phyloP scores from a whole-genome alignment of 352 stramenopile genomes.

The Peronospora farinosa region DNA sequence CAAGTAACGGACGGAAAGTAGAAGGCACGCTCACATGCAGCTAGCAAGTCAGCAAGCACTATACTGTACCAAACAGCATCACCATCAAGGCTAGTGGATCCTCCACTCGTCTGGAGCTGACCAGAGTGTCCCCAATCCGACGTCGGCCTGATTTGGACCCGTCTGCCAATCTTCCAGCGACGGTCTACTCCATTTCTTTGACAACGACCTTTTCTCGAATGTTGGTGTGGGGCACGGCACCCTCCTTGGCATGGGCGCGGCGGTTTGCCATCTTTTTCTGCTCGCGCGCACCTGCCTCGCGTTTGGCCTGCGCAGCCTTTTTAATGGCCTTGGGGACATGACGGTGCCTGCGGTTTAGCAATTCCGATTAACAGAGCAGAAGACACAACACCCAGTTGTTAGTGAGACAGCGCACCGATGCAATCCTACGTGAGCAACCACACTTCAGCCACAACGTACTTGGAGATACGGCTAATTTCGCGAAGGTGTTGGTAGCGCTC shows the following conservation, averaged over 20 bases:
- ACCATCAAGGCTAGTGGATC: constrained; percentile 4
- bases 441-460: constrained; percentile 38
- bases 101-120: background rate
- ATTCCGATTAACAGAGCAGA: constrained; percentile 17
- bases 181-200: constrained; percentile 70
- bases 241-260: constrained; percentile 68
- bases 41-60: constrained; percentile 6
- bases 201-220: constrained; percentile 72
- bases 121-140: background rate
- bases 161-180: constrained; percentile 11
- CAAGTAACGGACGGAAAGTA: constrained; percentile 11
- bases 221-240: constrained; percentile 67
- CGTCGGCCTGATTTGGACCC: constrained; percentile 2
- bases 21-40: constrained; percentile 8
- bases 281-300: constrained; percentile 70
- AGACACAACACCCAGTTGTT: constrained; percentile 13
- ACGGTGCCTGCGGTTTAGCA: constrained; percentile 59
- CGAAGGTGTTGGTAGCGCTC: constrained; percentile 91
- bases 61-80: background rate
- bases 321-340: constrained; percentile 97
- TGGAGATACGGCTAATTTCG: constrained; percentile 91
- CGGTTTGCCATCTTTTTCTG: constrained; percentile 85
- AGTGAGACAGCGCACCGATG: constrained; percentile 1
- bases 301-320: constrained; percentile 90
- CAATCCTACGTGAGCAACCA: constrained; percentile 1